phyloP scores from a whole-genome alignment of 495 filamentous ascomycete species.

The Daldinia childiae region DNA sequence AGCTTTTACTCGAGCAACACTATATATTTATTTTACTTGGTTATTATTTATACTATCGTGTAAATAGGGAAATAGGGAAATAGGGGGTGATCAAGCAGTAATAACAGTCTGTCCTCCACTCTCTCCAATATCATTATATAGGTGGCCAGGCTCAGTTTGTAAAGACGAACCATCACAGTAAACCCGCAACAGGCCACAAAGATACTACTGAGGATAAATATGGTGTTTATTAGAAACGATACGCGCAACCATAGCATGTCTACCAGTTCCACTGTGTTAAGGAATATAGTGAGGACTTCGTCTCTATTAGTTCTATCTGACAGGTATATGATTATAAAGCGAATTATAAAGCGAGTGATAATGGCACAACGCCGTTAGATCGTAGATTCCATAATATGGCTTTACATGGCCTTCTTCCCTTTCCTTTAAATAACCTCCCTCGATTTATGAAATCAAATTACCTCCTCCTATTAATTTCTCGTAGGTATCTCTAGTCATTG shows the following conservation, averaged over 20 bases:
- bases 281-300: background rate
- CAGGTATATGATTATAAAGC: background rate
- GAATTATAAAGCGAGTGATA: background rate
- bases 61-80: too few relatives aligned
- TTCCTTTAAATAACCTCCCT: background rate
- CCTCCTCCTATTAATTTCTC: background rate
- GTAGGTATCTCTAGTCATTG: background rate
- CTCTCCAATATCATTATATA: too few relatives aligned
- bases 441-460: background rate
- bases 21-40: too few relatives aligned
- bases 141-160: too few relatives aligned
- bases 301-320: background rate
- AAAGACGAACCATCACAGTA: background rate
- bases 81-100: too few relatives aligned
- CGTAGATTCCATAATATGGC: background rate
- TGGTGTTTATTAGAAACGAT: background rate
- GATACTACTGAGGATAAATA: background rate
- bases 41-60: too few relatives aligned
- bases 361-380: too few relatives aligned
- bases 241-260: background rate
- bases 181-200: background rate
- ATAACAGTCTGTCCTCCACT: too few relatives aligned
- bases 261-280: background rate
- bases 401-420: background rate
- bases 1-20: too few relatives aligned